Evolutionary conservation across 1,284 basidiomycete species (phyloP), one percentile per base, ranked within the genome.

Genomic region (Ganoderma sinense): DNA sequence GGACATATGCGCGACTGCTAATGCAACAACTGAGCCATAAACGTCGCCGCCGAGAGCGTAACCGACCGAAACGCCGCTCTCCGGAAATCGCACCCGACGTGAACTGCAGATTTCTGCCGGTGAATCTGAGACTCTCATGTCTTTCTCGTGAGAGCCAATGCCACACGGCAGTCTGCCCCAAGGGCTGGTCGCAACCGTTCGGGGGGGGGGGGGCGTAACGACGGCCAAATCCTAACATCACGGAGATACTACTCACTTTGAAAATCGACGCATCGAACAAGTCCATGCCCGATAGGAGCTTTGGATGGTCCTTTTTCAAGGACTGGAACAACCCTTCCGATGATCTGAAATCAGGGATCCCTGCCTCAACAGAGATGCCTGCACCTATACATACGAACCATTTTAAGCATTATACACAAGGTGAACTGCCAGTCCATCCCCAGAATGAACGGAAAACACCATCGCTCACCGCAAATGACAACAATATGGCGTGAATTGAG

Each of bases 271-370:
- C 94, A 84, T 97, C 95, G 77, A 98, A 98, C 8, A 98, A 83
- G 78, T 98, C 97, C 80, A 93, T 96, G 20, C 96, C 95, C 3
- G 92, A 92, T 53, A 87, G 85, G 77, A 95, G 82, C 26, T 84
- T 88, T 0, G 93, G 92, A 79, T 96, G 91, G 75, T 94, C 92
- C 77, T 90, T 88, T 80, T 94, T 96, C 73, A 92, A 81, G 59
- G 88, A 87, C 74, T 91, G 89, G 80, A 97, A 97, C 31, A 98
- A 83, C 29, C 96, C 96, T 55, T 90, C 88, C 5, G 92, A 82
- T 2, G 94, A 96, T 73, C 97, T 86, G 80, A 98, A 98, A 82
- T 98, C 97, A 40, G 97, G 96, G 60, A 98, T 98, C 60, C 94
- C 93, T 65, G 95, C 94, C 53, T 91, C 88, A 2, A 97, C 96